Evolutionary conservation across 1,284 basidiomycete genomes (phyloP).

Genomic region (Retiboletus fuscus): DNA sequence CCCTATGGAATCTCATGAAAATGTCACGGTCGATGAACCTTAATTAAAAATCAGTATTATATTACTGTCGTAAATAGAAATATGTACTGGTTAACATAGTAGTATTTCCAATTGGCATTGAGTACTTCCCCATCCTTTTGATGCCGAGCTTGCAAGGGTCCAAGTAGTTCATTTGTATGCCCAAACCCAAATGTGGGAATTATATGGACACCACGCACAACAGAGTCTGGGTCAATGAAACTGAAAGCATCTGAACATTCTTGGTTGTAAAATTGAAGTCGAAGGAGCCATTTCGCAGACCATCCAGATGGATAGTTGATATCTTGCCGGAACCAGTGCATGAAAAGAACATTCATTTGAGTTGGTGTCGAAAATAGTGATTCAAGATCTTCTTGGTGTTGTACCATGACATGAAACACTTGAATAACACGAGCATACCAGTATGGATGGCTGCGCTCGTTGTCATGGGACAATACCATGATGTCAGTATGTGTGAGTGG

Average conservation of each 20-base stretch:
- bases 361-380: no score
- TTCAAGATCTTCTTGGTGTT: no score
- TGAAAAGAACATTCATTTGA: slow-evolving; percentile 32
- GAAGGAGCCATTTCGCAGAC: slow-evolving; percentile 20
- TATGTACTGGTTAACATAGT: not conserved
- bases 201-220: not conserved
- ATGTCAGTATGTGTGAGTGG: not conserved
- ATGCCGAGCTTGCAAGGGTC: not conserved
- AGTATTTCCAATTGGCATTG: not conserved
- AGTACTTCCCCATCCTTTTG: not conserved
- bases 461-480: no score
- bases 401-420: not conserved
- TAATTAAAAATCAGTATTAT: no score
- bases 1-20: no score
- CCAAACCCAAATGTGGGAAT: slow-evolving; percentile 5
- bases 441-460: no score
- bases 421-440: no score
- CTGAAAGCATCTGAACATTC: slow-evolving; percentile 5
- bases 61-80: no score
- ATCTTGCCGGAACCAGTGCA: slow-evolving; percentile 35
- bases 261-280: slow-evolving; percentile 19
- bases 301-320: slow-evolving; percentile 30
- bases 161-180: not conserved
- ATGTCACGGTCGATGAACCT: no score
- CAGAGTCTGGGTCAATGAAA: not conserved